Evolutionary conservation across 2,329 filamentous ascomycete genomes (phyloP), one percentile per base, ranked within the genome.

Genomic region (Exophiala dermatitidis): DNA sequence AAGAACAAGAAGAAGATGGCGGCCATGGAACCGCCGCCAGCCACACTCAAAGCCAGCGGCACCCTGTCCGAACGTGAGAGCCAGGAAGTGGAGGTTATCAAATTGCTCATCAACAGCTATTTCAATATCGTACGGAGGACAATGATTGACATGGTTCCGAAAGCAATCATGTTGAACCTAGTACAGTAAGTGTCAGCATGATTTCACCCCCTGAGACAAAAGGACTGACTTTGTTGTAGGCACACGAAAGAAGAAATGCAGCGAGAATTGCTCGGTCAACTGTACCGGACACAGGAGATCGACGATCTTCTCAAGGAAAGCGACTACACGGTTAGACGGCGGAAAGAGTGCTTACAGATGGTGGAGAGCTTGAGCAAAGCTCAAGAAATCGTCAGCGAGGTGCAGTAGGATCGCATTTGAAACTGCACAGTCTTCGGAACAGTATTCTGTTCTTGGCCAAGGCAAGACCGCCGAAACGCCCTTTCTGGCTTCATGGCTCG

Each of bases 1-100:
- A 98, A 97, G 82, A 98, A 97, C 77, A 98, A 97, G 84, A 98
- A 98, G 82, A 97, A 96, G 85, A 94, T 95, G 74, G 93, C 93
- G n/a, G 90, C 91, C 45, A 98, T 98, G 93, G 93, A 98, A 70
- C 79, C 93, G 9, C 93, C 93, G 37, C 93, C 93, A 58, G 82
- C 93, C 31, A 91, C 83, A 40, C 82, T 98, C 53, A 98, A 96
- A 77, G 93, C 93, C 33, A 95, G 89, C 2, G 91, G 93, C 40
- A 95, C 85, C 29, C 77, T 98, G 37, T 95, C 88, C 3, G 93
- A 98, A 74, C 89, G 93, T 57, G 93, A 98, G 71, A 85, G 84
- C 55, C 88, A 95, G 60, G 93, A 98, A 71, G 93, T 98, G 44
- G 93, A 98, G 73, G 90, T 98, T 58, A 98, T 98, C 68, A 98